Evolutionary conservation across 805 yeast species (phyloP).

Genomic region (Schwanniomyces yamadae): DNA sequence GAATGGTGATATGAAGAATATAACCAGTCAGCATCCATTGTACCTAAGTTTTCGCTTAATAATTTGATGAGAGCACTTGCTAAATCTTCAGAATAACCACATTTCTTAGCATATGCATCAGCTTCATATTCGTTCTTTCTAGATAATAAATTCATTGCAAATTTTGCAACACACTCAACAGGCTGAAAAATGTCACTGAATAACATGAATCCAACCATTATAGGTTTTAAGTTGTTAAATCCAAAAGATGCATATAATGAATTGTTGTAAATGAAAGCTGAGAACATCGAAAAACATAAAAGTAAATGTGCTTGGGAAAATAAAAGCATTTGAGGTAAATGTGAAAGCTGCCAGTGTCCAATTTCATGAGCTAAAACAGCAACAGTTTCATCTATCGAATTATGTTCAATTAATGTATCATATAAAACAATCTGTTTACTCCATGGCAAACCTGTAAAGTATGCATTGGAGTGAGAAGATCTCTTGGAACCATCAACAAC

Average conservation of each 20-base stretch:
- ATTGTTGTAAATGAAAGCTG: conserved; percentile 74
- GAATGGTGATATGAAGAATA: conserved; percentile 86
- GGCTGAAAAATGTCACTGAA: conserved; percentile 81
- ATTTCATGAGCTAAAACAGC: conserved; percentile 98
- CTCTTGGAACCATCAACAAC: conserved; percentile 97
- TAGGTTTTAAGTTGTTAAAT: conserved; percentile 62
- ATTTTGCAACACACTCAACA: conserved; percentile 64
- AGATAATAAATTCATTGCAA: conserved; percentile 64
- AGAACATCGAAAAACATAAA: conserved; percentile 66
- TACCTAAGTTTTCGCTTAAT: conserved; percentile 75
- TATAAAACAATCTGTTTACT: conserved; percentile 90
- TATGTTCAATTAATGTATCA: conserved; percentile 85
- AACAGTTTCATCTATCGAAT: conserved; percentile 74
- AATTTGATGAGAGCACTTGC: conserved; percentile 71
- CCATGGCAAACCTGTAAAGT: conserved; percentile 95
- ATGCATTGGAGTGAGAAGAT: conserved; percentile 95
- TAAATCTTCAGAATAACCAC: conserved; percentile 70
- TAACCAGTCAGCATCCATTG: conserved; percentile 87
- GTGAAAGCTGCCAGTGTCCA: conserved; percentile 96
- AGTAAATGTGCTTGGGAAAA: conserved; percentile 65
- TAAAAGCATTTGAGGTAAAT: conserved; percentile 72
- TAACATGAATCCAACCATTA: conserved; percentile 75
- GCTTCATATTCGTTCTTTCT: conserved; percentile 94
- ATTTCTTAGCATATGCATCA: conserved; percentile 75
- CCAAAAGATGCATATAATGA: conserved; percentile 82